These are phyloP conservation scores for Colletotrichum sp. DNA, from an alignment of 2,329 filamentous ascomycete genomes.

Conservation along the genomic window DNA sequence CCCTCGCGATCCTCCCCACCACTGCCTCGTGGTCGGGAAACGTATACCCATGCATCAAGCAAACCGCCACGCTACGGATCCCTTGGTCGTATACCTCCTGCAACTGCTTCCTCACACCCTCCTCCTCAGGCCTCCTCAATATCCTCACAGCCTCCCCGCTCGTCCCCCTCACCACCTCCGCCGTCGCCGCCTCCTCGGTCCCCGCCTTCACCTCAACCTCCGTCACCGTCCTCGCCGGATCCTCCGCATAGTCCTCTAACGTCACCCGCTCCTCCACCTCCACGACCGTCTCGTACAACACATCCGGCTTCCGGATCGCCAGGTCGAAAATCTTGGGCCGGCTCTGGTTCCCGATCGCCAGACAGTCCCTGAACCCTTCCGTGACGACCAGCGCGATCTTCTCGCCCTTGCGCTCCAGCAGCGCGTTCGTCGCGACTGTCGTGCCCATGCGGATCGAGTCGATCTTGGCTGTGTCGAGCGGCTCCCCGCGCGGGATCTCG, in stretches of 20 bases:
- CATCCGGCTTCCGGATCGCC: slow-evolving; percentile 84
- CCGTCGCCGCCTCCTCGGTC: slow-evolving; percentile 48
- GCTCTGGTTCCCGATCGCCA: slow-evolving; percentile 90
- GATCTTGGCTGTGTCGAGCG: slow-evolving; percentile 82
- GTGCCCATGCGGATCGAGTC: slow-evolving; percentile 96
- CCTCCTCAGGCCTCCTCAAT: slow-evolving; percentile 58
- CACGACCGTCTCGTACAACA: slow-evolving; percentile 84
- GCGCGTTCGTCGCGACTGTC: slow-evolving; percentile 90
- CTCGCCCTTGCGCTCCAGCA: slow-evolving; percentile 90
- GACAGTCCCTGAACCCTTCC: slow-evolving; percentile 84
- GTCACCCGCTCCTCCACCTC: slow-evolving; percentile 92
- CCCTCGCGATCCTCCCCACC: slow-evolving; percentile 75
- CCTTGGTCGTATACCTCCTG: slow-evolving; percentile 69
- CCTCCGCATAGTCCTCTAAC: slow-evolving; percentile 89
- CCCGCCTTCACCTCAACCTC: slow-evolving; percentile 60
- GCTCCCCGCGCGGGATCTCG: slow-evolving; percentile 80
- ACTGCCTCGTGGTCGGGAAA: slow-evolving; percentile 85
- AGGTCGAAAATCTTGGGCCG: slow-evolving; percentile 91
- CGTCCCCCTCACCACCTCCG: slow-evolving; percentile 70
- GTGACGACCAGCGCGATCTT: slow-evolving; percentile 87
- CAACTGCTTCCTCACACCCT: slow-evolving; percentile 58
- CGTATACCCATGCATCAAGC: slow-evolving; percentile 91
- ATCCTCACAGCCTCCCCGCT: slow-evolving; percentile 74
- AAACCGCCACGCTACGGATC: slow-evolving; percentile 84
- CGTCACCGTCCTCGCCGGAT: slow-evolving; percentile 68